phyloP scores from a whole-genome alignment of 441 rosid species.

The Cnidoscolus chayamansa region DNA sequence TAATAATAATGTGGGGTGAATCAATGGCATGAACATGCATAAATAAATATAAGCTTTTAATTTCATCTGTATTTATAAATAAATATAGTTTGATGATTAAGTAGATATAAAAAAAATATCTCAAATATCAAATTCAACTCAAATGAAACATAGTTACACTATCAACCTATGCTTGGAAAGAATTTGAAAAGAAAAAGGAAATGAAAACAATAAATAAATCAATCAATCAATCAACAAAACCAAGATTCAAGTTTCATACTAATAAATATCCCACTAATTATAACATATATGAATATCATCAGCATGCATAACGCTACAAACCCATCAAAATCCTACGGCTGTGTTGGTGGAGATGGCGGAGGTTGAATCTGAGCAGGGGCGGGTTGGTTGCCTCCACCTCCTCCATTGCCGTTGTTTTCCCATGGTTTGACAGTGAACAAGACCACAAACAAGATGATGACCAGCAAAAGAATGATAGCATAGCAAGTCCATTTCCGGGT shows the following conservation, averaged over 20 bases:
- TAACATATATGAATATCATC: constrained; percentile 4
- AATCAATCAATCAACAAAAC: constrained; percentile 3
- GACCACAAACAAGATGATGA: constrained; percentile 62
- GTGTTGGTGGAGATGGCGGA: constrained; percentile 17
- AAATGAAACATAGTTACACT: no score
- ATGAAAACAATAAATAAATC: background rate
- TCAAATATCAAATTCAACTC: no score
- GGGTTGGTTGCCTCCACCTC: constrained; percentile 1
- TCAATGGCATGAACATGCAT: no score
- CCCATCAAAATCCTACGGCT: constrained; percentile 3
- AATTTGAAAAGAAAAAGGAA: no score
- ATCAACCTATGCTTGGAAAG: no score
- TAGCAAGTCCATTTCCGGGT: constrained; percentile 78
- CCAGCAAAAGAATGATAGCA: constrained; percentile 55
- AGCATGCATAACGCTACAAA: constrained; percentile 1
- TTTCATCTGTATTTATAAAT: no score
- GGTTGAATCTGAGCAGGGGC: constrained; percentile 8
- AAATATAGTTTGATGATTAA: no score
- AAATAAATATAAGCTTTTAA: no score
- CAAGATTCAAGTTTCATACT: constrained; percentile 7
- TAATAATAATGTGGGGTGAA: no score
- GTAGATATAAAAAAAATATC: no score
- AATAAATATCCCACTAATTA: background rate
- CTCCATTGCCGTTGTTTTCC: constrained; percentile 32
- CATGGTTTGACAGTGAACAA: constrained; percentile 61